phyloP scores from a whole-genome alignment of 345 rosid species.

The Syzygium grande region DNA sequence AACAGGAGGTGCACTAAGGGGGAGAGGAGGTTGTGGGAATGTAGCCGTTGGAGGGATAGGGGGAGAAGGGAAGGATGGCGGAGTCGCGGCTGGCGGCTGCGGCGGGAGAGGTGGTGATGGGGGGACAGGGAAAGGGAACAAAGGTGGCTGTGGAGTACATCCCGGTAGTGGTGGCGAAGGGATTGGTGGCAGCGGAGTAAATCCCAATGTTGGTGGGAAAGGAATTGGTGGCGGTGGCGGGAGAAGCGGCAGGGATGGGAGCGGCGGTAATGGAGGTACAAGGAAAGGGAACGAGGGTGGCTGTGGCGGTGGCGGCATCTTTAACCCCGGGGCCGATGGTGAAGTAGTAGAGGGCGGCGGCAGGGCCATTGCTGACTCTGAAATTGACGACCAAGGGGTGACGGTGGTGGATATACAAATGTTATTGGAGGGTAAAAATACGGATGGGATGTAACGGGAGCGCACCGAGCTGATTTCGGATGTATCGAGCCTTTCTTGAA shows the following conservation, averaged over 20 bases:
- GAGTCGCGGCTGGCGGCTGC: background rate
- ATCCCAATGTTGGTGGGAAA: background rate
- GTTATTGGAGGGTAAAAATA: no score
- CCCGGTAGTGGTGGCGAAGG: background rate
- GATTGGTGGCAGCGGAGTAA: slow-evolving; percentile 4
- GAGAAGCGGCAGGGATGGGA: background rate
- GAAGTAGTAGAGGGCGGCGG: background rate
- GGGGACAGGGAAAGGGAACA: slow-evolving; percentile 26
- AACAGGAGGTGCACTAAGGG: background rate
- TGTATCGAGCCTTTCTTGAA: background rate
- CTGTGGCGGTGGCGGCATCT: slow-evolving; percentile 10
- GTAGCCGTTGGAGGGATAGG: no score
- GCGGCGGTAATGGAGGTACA: background rate
- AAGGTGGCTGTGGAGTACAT: slow-evolving; percentile 14
- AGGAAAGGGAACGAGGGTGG: background rate
- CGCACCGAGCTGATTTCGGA: no score
- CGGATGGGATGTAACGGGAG: no score
- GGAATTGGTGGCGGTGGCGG: no score
- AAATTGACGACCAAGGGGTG: background rate
- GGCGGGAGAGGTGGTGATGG: slow-evolving; percentile 20
- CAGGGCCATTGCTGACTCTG: slow-evolving; percentile 7
- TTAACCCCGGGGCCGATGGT: no score
- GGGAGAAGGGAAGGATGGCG: background rate
- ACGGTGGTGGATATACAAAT: background rate
- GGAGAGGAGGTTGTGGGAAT: no score